Evolutionary conservation across 2,329 filamentous ascomycete genomes (phyloP), one percentile per base, ranked within the genome.

Genomic region (Fusarium caatingaense): DNA sequence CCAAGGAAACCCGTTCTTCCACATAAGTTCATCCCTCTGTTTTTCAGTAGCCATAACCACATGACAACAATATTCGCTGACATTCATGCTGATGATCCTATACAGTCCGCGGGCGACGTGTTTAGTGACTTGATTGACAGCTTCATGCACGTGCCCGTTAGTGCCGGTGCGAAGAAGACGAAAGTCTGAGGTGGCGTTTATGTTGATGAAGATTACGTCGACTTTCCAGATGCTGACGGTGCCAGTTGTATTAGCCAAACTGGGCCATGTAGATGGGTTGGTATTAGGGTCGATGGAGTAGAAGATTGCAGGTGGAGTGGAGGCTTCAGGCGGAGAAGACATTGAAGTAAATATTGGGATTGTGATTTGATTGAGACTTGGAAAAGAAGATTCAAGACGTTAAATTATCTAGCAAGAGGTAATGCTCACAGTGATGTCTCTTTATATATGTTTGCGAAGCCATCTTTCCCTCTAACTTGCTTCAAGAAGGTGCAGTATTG

Each of bases 341-440:
- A 27, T 27, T 27, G 25, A 2, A 27, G 25, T 9, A 27, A 27
- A 10, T 27, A 27, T 25, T 25, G 2, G 23, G 23, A 25, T 25
- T 25, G 6, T 6, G 23, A 25, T 25, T 25, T 25, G 15, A 37
- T 4, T 18, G 32, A 2, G 8, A 10, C 16, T 34, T 6, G 10
- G 5, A 37, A 1, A 37, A 18, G 16, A 18, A 5, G 18, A 2
- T 37, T 37, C 2, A 37, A 18, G 2, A 6, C 16, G 9, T 2
- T 37, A 16, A 5, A 3, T 18, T 37, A 37, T 37, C 16, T 37
- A 8, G 6, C 8, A 37, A 37, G 18, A 10, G 9, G 5, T 1
- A 11, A 37, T n/a, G 1, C 1, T 6, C 34, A 8, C 21, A n/a
- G 2, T n/a, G 1, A 6, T 37, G 3, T 11, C 9, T 11, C 0